phyloP scores from a whole-genome alignment of 2,329 filamentous ascomycete species.

The Lachnellula cervina region DNA sequence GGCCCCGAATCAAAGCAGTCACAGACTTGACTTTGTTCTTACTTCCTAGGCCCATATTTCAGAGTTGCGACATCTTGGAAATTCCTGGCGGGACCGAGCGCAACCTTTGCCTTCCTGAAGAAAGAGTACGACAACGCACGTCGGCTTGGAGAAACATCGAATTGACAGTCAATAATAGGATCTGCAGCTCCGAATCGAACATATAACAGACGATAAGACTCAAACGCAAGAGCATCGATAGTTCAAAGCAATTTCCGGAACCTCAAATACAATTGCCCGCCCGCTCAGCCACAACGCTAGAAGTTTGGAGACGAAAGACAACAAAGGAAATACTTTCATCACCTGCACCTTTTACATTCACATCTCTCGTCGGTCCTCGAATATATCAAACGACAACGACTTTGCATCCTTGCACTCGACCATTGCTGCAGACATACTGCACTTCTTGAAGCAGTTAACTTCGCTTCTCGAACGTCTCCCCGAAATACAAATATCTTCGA shows the following conservation, averaged over 20 bases:
- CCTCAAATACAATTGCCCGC: neutral
- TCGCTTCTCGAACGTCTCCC: neutral
- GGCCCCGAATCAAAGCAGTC: conserved; percentile 9
- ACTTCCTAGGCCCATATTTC: conserved; percentile 11
- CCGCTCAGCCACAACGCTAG: neutral
- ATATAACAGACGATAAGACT: neutral
- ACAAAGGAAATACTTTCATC: conserved; percentile 2
- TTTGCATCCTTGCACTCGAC: neutral
- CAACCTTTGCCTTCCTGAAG: conserved; percentile 12
- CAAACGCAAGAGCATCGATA: neutral
- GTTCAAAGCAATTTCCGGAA: neutral
- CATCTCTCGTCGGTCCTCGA: neutral
- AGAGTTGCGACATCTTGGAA: conserved; percentile 25
- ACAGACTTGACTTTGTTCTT: neutral
- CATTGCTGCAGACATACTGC: conserved; percentile 5
- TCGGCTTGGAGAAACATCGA: neutral
- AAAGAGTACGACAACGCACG: neutral
- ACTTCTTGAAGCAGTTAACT: conserved; percentile 1
- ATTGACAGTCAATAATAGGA: neutral
- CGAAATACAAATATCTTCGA: conserved; percentile 1
- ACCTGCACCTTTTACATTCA: neutral
- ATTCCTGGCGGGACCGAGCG: conserved; percentile 27
- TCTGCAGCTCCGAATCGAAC: neutral
- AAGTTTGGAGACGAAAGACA: neutral
- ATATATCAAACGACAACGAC: neutral